Percentiles rank a stretch among this genome's conserved stretches.
phyloP scores from a whole-genome alignment of 495 filamentous ascomycete species.

The Podospora didyma region DNA sequence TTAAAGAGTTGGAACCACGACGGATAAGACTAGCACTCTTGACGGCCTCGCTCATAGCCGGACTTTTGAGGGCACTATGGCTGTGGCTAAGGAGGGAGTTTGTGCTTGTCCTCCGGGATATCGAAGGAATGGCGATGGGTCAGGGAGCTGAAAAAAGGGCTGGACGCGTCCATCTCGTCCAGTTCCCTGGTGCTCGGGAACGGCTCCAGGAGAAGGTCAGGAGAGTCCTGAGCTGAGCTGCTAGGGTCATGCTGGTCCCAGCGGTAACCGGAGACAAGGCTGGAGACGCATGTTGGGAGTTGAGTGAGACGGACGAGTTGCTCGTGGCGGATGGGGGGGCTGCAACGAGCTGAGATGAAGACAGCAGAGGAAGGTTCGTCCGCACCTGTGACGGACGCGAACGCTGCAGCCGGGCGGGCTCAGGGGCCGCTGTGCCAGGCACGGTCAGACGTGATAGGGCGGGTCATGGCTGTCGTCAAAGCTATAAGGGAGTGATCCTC shows the following conservation, averaged over 20 bases:
- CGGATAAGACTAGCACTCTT: constrained; percentile 37
- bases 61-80: constrained; percentile 22
- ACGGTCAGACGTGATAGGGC: constrained; percentile 9
- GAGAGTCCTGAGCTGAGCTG: constrained; percentile 40
- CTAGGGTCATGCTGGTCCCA: constrained; percentile 30
- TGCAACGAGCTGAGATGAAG: constrained; percentile 30
- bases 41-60: constrained; percentile 36
- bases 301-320: constrained; percentile 39
- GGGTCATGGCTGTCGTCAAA: not conserved
- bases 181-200: constrained; percentile 19
- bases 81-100: constrained; percentile 34
- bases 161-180: constrained; percentile 18
- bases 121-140: constrained; percentile 26
- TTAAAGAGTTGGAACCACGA: constrained; percentile 38
- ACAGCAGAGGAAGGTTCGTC: constrained; percentile 29
- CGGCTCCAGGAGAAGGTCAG: constrained; percentile 34
- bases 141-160: constrained; percentile 36
- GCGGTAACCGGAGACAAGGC: constrained; percentile 35
- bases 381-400: constrained; percentile 39
- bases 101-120: constrained; percentile 36
- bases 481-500: constrained; percentile 6
- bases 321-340: constrained; percentile 38
- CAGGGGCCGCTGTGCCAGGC: constrained; percentile 32
- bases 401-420: constrained; percentile 29
- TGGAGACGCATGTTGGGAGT: constrained; percentile 40